Conservation (phyloP, 495 filamentous ascomycete genomes). For the Ramalina intermedia region DNA sequence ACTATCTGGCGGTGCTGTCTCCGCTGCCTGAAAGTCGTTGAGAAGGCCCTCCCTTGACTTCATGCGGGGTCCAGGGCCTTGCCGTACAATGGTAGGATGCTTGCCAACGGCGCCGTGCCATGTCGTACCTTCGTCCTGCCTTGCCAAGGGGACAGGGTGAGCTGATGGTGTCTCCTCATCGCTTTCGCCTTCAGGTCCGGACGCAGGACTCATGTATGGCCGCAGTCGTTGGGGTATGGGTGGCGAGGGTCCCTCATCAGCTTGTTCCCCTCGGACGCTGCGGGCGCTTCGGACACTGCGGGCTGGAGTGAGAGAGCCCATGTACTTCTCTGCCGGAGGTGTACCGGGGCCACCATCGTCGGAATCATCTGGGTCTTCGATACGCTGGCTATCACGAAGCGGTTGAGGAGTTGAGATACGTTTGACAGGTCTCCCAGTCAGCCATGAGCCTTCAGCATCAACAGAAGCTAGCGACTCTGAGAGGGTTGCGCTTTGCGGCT, state of each 20-base stretch:
- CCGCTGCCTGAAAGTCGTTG: slow-evolving; percentile 36
- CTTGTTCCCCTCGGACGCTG: neutral
- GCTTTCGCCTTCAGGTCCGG: slow-evolving; percentile 20
- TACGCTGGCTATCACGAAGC: slow-evolving; percentile 29
- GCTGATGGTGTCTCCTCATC: slow-evolving; percentile 4
- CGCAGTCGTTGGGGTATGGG: slow-evolving; percentile 8
- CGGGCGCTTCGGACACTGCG: slow-evolving; percentile 3
- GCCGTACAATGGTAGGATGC: slow-evolving; percentile 39
- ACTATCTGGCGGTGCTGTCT: slow-evolving; percentile 17
- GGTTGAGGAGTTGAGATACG: slow-evolving; percentile 35
- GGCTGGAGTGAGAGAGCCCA: slow-evolving; percentile 10
- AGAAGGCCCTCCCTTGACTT: slow-evolving; percentile 57
- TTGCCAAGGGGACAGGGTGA: neutral
- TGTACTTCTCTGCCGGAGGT: slow-evolving; percentile 18
- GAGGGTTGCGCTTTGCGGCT: slow-evolving; percentile 23
- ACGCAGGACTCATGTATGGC: slow-evolving; percentile 5
- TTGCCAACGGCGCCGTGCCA: slow-evolving; percentile 41
- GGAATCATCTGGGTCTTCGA: slow-evolving; percentile 31
- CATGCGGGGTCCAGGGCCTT: slow-evolving; percentile 35
- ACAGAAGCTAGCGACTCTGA: slow-evolving; percentile 72
- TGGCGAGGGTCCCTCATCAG: slow-evolving; percentile 1
- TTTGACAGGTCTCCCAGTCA: slow-evolving; percentile 54
- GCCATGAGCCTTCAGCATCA: slow-evolving; percentile 86
- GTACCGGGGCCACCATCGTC: slow-evolving; percentile 30
- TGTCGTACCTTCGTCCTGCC: slow-evolving; percentile 20